Conservation (phyloP, 2,329 filamentous ascomycete genomes). For the Cytospora piceicola region DNA sequence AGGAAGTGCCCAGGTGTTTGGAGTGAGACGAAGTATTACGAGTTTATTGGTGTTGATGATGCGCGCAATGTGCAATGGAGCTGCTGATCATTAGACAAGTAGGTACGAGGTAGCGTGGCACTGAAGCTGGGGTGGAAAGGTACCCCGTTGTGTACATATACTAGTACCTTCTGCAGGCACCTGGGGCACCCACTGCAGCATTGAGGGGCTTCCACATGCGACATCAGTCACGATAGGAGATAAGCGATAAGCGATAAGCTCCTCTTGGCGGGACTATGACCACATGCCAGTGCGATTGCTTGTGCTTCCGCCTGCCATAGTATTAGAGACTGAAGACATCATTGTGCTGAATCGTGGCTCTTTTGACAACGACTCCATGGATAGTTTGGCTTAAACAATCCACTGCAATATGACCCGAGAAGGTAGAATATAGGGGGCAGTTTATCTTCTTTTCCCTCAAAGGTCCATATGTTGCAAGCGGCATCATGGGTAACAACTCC, state of each 20-base stretch:
- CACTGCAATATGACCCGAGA: constrained; percentile 27
- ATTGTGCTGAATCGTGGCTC: background rate
- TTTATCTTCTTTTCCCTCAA: background rate
- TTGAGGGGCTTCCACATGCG: background rate
- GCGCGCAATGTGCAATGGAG: background rate
- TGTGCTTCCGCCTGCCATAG: background rate
- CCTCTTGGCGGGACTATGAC: background rate
- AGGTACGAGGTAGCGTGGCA: background rate
- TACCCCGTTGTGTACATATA: background rate
- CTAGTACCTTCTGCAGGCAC: constrained; percentile 14
- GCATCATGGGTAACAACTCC: constrained; percentile 56
- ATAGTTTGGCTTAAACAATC: background rate
- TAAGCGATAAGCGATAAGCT: constrained; percentile 11
- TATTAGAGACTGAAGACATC: background rate
- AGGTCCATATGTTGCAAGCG: constrained; percentile 24
- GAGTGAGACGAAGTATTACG: constrained; percentile 4
- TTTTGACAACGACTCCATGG: background rate
- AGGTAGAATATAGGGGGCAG: background rate
- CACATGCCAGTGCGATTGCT: background rate
- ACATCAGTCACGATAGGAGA: constrained; percentile 13
- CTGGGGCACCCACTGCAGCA: background rate
- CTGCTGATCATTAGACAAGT: constrained; percentile 2
- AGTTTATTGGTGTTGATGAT: constrained; percentile 6
- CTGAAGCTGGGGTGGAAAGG: background rate
- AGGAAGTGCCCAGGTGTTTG: background rate